phyloP scores from a whole-genome alignment of 106 monocot genomes.

The Narthecium ossifragum region DNA sequence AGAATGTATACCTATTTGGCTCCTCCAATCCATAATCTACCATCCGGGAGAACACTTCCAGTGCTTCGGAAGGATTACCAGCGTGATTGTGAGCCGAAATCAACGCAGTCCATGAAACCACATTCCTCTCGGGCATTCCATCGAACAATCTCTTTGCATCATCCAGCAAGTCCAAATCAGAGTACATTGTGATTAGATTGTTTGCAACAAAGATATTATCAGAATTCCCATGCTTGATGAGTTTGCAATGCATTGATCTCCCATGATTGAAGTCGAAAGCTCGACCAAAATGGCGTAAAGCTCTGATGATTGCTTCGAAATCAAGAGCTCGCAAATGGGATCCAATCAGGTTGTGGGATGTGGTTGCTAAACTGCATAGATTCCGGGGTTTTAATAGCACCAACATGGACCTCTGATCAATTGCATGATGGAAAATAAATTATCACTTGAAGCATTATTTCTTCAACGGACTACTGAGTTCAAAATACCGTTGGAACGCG shows the following conservation, averaged over 20 bases:
- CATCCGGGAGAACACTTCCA: constrained; percentile 44
- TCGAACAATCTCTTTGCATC: constrained; percentile 48
- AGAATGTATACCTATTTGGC: constrained; percentile 52
- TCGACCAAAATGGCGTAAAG: constrained; percentile 25
- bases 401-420: too few relatives aligned
- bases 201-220: constrained; percentile 40
- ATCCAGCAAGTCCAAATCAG: constrained; percentile 11
- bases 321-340: not conserved
- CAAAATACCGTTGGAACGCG: too few relatives aligned
- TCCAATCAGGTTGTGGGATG: too few relatives aligned
- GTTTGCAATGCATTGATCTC: constrained; percentile 35
- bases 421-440: too few relatives aligned
- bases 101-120: constrained; percentile 65
- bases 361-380: too few relatives aligned
- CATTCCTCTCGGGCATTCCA: constrained; percentile 64
- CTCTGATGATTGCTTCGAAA: constrained; percentile 21
- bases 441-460: too few relatives aligned
- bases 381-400: too few relatives aligned
- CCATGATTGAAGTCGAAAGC: constrained; percentile 11
- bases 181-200: constrained; percentile 54
- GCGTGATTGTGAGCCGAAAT: constrained; percentile 35
- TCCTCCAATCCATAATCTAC: constrained; percentile 14
- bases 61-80: constrained; percentile 43
- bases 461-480: too few relatives aligned
- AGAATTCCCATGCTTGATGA: constrained; percentile 39